Evolutionary conservation across 306 rosid species (phyloP).

Genomic region (Prosopis cineraria): DNA sequence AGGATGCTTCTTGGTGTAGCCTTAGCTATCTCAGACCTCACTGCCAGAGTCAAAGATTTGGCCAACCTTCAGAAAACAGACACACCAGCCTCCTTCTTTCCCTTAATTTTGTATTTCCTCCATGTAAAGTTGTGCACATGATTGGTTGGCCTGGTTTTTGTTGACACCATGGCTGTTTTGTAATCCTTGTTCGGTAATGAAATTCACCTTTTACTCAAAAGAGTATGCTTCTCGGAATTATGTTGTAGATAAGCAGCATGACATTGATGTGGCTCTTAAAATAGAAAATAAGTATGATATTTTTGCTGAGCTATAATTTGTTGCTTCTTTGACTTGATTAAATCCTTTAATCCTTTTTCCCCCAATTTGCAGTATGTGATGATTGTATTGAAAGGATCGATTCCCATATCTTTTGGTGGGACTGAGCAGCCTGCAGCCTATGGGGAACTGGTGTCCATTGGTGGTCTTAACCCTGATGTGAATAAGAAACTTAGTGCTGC

Average conservation of each 20-base stretch:
- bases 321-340: background rate
- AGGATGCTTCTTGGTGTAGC: background rate
- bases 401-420: conserved; percentile 82
- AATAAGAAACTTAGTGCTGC: conserved; percentile 86
- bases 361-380: conserved; percentile 69
- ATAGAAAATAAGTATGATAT: background rate
- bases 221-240: background rate
- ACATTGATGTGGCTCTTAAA: background rate
- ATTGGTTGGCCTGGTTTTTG: background rate
- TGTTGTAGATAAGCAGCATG: background rate
- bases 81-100: background rate
- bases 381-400: conserved; percentile 85
- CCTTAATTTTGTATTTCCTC: background rate
- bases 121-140: background rate
- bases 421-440: conserved; percentile 84
- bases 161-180: background rate
- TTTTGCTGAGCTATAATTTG: background rate
- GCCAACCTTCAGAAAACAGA: background rate
- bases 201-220: background rate
- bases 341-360: background rate
- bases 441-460: conserved; percentile 87
- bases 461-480: conserved; percentile 74
- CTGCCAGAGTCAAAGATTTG: background rate
- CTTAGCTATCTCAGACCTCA: background rate
- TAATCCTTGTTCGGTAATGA: background rate